These are phyloP conservation scores for Thielaviopsis populi DNA, from an alignment of 2,329 filamentous ascomycete genomes.

Conservation along the genomic window DNA sequence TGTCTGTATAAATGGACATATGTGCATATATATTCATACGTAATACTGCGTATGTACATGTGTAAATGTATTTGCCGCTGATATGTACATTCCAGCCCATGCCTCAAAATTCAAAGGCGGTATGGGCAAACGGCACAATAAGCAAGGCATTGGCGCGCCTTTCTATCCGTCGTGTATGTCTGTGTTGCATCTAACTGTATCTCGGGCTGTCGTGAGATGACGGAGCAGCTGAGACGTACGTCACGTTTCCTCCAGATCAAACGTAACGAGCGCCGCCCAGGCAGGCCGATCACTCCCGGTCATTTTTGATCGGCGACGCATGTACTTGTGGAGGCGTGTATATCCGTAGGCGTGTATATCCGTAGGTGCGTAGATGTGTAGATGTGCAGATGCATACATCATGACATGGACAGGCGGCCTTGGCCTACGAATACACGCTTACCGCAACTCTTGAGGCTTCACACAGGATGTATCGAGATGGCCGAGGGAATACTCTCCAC, in stretches of 20 bases:
- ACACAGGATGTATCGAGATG: not conserved
- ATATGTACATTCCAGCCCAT: not conserved
- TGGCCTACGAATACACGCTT: not conserved
- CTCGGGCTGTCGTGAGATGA: too few species aligned
- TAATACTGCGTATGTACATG: not conserved
- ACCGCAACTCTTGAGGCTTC: not conserved
- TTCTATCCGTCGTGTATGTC: too few species aligned
- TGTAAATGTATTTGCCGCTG: not conserved
- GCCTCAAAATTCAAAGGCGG: not conserved
- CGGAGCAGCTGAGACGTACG: not conserved
- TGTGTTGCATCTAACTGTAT: too few species aligned
- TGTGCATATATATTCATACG: too few species aligned
- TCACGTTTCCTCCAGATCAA: not conserved
- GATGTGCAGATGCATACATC: not conserved
- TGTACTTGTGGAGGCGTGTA: too few species aligned
- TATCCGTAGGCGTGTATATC: too few species aligned
- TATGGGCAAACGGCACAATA: not conserved
- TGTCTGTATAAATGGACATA: not conserved
- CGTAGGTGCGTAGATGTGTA: not conserved
- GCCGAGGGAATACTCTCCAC: not conserved
- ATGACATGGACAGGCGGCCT: not conserved
- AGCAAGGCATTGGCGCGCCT: not conserved
- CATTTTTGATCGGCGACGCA: not conserved
- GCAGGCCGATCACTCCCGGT: not conserved
- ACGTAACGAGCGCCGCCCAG: not conserved